Evolutionary conservation across 768 basidiomycete genomes (phyloP).

Genomic region (Pleurotus giganteus): DNA sequence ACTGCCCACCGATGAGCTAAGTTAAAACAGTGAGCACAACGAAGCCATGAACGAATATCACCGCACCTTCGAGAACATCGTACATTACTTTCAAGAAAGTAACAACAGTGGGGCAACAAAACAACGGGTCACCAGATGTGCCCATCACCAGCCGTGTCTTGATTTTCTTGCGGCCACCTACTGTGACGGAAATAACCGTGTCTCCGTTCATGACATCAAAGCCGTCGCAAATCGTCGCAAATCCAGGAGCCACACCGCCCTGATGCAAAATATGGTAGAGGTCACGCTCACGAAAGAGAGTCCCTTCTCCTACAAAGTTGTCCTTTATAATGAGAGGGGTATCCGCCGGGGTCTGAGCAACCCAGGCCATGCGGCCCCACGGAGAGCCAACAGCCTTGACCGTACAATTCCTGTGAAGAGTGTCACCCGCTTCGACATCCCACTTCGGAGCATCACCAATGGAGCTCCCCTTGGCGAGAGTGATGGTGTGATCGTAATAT

Average conservation of each 20-base stretch:
- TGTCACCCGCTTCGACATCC: not conserved
- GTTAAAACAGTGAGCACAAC: not conserved
- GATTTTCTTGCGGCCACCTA: not conserved
- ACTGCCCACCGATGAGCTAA: constrained; percentile 7
- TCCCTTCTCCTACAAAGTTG: not conserved
- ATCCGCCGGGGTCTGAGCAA: not conserved
- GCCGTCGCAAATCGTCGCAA: not conserved
- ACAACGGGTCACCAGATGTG: not conserved
- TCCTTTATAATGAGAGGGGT: not conserved
- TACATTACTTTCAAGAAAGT: not conserved
- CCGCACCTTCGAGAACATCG: not conserved
- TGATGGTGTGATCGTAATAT: constrained; percentile 1
- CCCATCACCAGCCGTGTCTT: not conserved
- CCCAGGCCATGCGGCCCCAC: not conserved
- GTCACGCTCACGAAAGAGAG: not conserved
- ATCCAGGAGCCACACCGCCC: constrained; percentile 7
- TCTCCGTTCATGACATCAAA: not conserved
- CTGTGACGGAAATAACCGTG: not conserved
- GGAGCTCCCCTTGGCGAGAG: not conserved
- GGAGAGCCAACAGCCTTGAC: not conserved
- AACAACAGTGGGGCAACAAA: not conserved
- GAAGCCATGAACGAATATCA: not conserved
- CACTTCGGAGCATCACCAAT: not conserved
- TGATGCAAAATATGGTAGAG: not conserved
- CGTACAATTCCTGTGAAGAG: not conserved